Evolutionary conservation across 768 basidiomycete species (phyloP), one percentile per base, ranked within the genome.

Genomic region (Amanita subjunquillea): DNA sequence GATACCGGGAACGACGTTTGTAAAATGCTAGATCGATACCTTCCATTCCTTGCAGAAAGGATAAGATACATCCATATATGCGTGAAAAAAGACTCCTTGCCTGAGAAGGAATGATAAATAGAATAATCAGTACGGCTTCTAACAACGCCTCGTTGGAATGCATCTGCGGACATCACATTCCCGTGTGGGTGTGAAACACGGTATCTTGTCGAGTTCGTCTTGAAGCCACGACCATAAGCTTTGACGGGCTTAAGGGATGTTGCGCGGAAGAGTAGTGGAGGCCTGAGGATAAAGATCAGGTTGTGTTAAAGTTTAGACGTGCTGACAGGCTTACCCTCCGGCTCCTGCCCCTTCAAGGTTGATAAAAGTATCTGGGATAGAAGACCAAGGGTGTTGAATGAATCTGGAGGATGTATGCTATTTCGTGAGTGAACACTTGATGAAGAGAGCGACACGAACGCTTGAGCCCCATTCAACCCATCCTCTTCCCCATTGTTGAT

Each of bases 401-500:
- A 87, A 88, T 7, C 84, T 86, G 56, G 30, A 52, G 10, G 9
- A 39, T 29, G 10, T 13, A 47, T 53, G 3, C 6, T 15, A 32
- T 51, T 6, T 50, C 10, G 15, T n/a, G 17, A 38, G 10, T n/a
- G 8, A 17, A 13, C 5, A 37, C 8, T 7, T n/a, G 36, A 39
- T 8, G 3, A 17, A 25, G n/a, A 25, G 15, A 41, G 27, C 9
- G 10, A 8, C 4, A 64, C 62, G 44, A 48, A 87, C 77, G 74
- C 70, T 60, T 82, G 81, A 6, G 87, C 83, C 22, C 89, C 89
- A 55, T 83, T 75, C 57, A 91, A 63, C 32, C 81, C 77, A 62
- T 87, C 80, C 59, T 92, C 89, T 61, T 91, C 90, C 1, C 84
- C 89, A 55, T 91, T 91, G 63, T 92, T 92, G 63, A 89, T 76